These are phyloP conservation scores for Cytospora leucostoma DNA, from an alignment of 2,329 filamentous ascomycete species.

Conservation along the genomic window DNA sequence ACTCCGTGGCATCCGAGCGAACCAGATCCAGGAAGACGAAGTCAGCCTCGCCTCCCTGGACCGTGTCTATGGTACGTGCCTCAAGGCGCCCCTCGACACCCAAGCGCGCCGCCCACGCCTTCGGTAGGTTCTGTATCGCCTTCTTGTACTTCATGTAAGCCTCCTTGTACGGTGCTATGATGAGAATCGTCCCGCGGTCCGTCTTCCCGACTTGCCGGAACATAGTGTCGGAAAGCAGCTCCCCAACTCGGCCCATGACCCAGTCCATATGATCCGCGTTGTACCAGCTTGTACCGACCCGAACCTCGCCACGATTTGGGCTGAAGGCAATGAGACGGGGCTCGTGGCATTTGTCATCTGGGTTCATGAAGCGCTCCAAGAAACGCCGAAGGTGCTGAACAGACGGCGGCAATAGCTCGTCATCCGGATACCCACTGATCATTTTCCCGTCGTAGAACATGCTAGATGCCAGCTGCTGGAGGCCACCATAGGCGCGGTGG, in stretches of 20 bases:
- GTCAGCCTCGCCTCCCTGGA: slow-evolving; percentile 45
- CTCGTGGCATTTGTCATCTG: slow-evolving; percentile 32
- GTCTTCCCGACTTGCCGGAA: slow-evolving; percentile 36
- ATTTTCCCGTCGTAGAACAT: slow-evolving; percentile 46
- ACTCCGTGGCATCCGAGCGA: slow-evolving; percentile 40
- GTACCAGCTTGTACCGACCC: slow-evolving; percentile 38
- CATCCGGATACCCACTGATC: slow-evolving; percentile 35
- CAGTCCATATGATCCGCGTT: slow-evolving; percentile 41
- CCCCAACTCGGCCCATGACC: slow-evolving; percentile 36
- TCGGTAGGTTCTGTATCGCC: slow-evolving; percentile 30
- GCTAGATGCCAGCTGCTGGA: slow-evolving; percentile 44
- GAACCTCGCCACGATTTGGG: slow-evolving; percentile 28
- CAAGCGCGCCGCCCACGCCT: slow-evolving; percentile 32
- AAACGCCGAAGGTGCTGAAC: slow-evolving; percentile 28
- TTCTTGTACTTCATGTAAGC: slow-evolving; percentile 38
- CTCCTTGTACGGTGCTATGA: slow-evolving; percentile 43
- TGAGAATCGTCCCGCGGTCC: slow-evolving; percentile 39
- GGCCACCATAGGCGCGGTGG: slow-evolving; percentile 33
- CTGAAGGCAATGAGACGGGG: slow-evolving; percentile 39
- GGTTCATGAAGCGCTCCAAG: slow-evolving; percentile 27
- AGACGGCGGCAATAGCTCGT: slow-evolving; percentile 26
- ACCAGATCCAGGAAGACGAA: slow-evolving; percentile 47
- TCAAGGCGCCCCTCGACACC: slow-evolving; percentile 37
- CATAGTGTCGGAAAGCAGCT: slow-evolving; percentile 35
- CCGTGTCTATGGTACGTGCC: slow-evolving; percentile 44